Percentiles rank a stretch among this genome's conserved stretches.
Conservation (phyloP, 106 monocot genomes). For the Acanthochlamys bracteata region DNA sequence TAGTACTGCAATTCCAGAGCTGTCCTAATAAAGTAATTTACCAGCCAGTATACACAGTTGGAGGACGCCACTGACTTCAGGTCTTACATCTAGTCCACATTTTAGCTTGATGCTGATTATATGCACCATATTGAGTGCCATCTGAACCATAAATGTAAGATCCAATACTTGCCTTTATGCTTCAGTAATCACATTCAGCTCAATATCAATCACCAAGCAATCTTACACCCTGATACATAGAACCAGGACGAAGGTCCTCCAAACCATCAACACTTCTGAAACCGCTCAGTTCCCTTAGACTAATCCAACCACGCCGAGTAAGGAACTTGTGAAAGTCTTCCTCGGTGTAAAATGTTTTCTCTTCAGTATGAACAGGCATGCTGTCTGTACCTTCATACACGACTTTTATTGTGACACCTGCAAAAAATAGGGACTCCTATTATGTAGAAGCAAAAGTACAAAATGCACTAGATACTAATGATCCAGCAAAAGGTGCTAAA, state of each 20-base stretch:
- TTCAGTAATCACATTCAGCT: not conserved
- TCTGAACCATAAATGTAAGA: not conserved
- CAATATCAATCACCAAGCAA: constrained; percentile 28
- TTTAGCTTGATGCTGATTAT: no score
- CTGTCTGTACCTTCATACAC: constrained; percentile 52
- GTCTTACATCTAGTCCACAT: no score
- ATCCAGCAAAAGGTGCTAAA: no score
- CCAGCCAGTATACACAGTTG: no score
- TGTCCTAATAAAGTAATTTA: no score
- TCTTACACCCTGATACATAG: constrained; percentile 69
- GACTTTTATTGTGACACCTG: constrained; percentile 79
- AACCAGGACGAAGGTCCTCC: constrained; percentile 68
- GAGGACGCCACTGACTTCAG: no score
- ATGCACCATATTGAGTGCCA: no score
- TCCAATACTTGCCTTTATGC: not conserved
- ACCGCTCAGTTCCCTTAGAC: constrained; percentile 63
- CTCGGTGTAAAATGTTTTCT: constrained; percentile 77
- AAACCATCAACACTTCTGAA: constrained; percentile 49
- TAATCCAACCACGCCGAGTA: constrained; percentile 49
- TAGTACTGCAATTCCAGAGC: no score
- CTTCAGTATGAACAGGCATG: constrained; percentile 57
- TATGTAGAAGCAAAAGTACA: no score
- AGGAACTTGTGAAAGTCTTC: constrained; percentile 85
- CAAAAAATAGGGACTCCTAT: not conserved
- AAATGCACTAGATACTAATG: no score